Base-by-base conservation (phyloP, 2,329 filamentous ascomycete species). In the Xylariaceae sp. region DNA sequence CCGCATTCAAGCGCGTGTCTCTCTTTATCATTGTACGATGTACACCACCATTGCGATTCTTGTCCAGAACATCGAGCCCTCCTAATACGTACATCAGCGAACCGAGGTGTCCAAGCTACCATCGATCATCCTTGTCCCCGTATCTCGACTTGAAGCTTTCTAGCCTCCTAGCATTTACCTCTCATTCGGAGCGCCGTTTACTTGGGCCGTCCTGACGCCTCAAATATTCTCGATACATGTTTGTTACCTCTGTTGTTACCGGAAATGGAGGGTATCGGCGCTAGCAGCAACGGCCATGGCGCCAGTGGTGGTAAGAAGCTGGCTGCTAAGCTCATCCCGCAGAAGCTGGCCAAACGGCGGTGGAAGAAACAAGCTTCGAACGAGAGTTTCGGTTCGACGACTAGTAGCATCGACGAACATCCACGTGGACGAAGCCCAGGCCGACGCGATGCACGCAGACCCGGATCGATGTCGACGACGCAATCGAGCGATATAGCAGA, bases 261-360 rank as follows among this genome's bases (percentile, higher is more conserved):
- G 53, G 52, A 42, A 30, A 64, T 64, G 62, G 62, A 65, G 47
- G 56, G 48, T 47, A 53, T 51, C 33, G 53, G 58, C 49, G 47
- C 53, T 35, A 52, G 54, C 45, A 54, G 41, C 48, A 48, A 47
- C 52, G 39, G 40, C 42, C 22, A 17, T 17, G 41, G 14, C 41
- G 22, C 12, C 15, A 27, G 14, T 15, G 19, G 22, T 33, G 38
- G 17, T 42, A 60, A 52, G 47, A 60, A 51, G 49, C 54, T 59
- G 44, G 57, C 55, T 35, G 58, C 47, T 36, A 65, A 63, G 47
- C 52, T 83, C 30, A 65, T 83, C 33, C 73, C 78, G 33, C 80
- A 76, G 60, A 69, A 72, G 35, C 71, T 82, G 47, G 70, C 71
- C 42, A 74, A 76, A 42, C 72, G 75, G 42, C 71, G 71, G 49